Percentiles rank a stretch among this genome's conserved stretches.
Evolutionary conservation across 352 stramenopile genomes (phyloP).

Genomic region (Pythium angustatum): DNA sequence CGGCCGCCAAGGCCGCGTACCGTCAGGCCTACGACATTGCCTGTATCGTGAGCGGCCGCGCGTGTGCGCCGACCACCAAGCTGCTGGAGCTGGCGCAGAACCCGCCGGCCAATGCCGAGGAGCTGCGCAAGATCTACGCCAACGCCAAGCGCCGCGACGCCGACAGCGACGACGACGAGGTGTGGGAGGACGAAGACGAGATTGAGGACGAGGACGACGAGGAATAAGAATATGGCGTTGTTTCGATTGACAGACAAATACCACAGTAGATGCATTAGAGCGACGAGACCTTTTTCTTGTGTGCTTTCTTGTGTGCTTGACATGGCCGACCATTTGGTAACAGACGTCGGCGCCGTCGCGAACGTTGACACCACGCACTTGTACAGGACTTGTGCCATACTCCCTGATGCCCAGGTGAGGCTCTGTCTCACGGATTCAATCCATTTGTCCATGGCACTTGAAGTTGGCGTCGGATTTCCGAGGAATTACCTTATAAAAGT

Average conservation of each 20-base stretch:
- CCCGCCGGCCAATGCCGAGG: constrained; percentile 59
- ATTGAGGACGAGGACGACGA: constrained; percentile 42
- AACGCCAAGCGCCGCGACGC: constrained; percentile 34
- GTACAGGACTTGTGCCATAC: no score
- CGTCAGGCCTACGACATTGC: constrained; percentile 51
- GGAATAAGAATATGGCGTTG: constrained; percentile 14
- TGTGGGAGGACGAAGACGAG: constrained; percentile 36
- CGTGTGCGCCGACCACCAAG: constrained; percentile 66
- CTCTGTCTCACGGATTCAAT: no score
- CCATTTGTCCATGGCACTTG: no score
- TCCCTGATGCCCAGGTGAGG: no score
- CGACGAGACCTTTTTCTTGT: no score
- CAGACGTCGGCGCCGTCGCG: no score
- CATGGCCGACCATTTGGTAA: no score
- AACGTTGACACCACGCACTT: no score
- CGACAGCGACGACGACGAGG: constrained; percentile 34
- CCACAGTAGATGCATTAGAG: not conserved
- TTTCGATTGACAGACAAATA: not conserved
- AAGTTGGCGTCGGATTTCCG: no score
- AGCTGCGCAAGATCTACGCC: constrained; percentile 62
- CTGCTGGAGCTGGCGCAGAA: constrained; percentile 57
- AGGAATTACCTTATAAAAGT: no score
- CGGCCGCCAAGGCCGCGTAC: constrained; percentile 55
- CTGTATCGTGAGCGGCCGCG: constrained; percentile 58
- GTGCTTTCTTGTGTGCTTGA: no score